Conservation (phyloP, 768 basidiomycete genomes). For the Pleurotus eryngii region DNA sequence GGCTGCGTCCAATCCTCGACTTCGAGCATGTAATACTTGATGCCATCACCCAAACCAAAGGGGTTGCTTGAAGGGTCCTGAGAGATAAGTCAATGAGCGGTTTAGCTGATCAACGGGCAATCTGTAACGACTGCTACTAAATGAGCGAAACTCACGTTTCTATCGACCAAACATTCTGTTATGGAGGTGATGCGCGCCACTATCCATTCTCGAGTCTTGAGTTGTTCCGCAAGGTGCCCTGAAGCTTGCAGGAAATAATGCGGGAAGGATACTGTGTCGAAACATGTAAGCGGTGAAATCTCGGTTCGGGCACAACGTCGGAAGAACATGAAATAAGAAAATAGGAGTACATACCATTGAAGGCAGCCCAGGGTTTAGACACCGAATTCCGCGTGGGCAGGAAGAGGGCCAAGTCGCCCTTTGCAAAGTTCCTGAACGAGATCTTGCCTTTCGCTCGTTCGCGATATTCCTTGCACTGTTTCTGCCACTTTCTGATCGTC, state of each 20-base stretch:
- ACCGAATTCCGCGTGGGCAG: slow-evolving; percentile 93
- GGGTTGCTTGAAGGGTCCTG: slow-evolving; percentile 85
- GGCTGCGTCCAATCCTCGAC: slow-evolving; percentile 93
- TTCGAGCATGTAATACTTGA: slow-evolving; percentile 91
- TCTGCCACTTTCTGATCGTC: slow-evolving; percentile 94
- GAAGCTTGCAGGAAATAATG: slow-evolving; percentile 95
- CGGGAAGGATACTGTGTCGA: slow-evolving; percentile 79
- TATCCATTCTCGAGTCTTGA: slow-evolving; percentile 92
- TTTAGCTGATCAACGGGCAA: slow-evolving; percentile 5
- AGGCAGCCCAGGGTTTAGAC: slow-evolving; percentile 96
- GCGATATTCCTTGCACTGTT: slow-evolving; percentile 93
- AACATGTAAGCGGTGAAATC: slow-evolving; percentile 25
- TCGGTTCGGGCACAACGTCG: slow-evolving; percentile 24
- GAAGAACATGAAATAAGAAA: slow-evolving; percentile 1
- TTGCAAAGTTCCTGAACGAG: slow-evolving; percentile 91
- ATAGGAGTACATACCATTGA: slow-evolving; percentile 68
- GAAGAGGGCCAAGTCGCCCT: slow-evolving; percentile 94
- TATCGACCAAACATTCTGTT: slow-evolving; percentile 79
- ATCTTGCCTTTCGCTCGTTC: slow-evolving; percentile 97
- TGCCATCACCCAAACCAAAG: slow-evolving; percentile 83
- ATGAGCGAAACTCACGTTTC: slow-evolving; percentile 48
- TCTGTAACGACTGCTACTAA: slow-evolving; percentile 4
- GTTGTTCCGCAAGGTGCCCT: slow-evolving; percentile 81
- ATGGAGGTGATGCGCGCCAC: slow-evolving; percentile 90
- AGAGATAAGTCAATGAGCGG: slow-evolving; percentile 4